Base-by-base conservation (phyloP, 2,329 filamentous ascomycete genomes). In the Hysterium pulicare region DNA sequence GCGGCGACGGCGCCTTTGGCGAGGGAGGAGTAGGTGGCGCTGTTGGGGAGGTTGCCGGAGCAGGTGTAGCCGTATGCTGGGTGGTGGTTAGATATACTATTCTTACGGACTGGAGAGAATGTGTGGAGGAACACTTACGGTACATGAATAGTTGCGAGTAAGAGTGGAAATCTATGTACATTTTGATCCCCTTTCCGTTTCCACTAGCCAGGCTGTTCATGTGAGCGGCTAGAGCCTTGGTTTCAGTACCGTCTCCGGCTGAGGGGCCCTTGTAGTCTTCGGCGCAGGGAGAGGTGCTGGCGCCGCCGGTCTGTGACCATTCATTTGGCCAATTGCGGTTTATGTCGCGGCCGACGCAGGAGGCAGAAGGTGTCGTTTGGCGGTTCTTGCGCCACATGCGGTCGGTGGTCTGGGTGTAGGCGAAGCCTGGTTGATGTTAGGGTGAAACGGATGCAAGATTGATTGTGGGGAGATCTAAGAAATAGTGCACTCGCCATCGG, bases 81-180 rank as follows among this genome's bases (percentile, higher is more conserved):
- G 57, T 78, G 73, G 73, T 47, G 77, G 66, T 56, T 82, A 79
- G 24, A 71, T 74, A 31, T 9, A 31, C 16, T 31, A 31, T 11
- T 16, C 13, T 31, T 21, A 19, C 19, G 7, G 10, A 11, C 15
- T 40, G 17, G 15, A 28, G 17, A 39, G n/a, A 21, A 13, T 32
- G 19, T 5, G 22, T 24, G 11, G 26, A 35, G 22, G 32, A 2
- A 11, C 10, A 43, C 44, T 38, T 41, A 47, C 38, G 48, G 30
- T 53, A 50, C 48, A 53, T 53, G 33, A 33, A 51, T 1, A 65
- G 58, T 46, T 67, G 63, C 1, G 51, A 57, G 64, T 83, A 86
- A 0, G 78, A 74, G 64, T 86, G 82, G 57, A 77, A 79, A 62
- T 86, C 82, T 49, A 85, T 77, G 62, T 77, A 86, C 2, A 83